Base-by-base conservation (phyloP, 1,284 basidiomycete species). In the Leccinum proliferum region DNA sequence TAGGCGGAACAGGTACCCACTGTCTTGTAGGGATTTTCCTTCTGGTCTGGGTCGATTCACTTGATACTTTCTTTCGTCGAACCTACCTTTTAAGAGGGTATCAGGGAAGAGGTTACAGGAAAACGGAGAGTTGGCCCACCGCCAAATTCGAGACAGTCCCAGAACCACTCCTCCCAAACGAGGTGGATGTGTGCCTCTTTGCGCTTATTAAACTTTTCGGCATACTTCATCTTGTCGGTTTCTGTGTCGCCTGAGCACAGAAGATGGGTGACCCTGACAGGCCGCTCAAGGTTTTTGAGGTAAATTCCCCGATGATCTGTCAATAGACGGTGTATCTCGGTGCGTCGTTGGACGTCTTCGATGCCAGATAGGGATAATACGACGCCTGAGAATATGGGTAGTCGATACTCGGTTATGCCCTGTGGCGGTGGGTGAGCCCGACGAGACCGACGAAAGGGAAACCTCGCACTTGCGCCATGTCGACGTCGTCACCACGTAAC, bases 91-190 rank as follows among this genome's bases (percentile, higher is more conserved):
- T 46, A 12, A 39, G 55, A 56, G 39, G 39, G 67, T 14, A 53
- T 65, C 21, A 50, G 37, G 8, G 21, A n/a, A 57, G 4, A 12
- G 25, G 32, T 46, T 55, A 8, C 1, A 5, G 18, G 25, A 46
- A 39, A 53, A 64, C 15, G 8, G 41, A 60, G 25, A 60, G 3
- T 32, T 32, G 2, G 9, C 77, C 58, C 62, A 81, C 89, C 91
- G 62, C 85, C 84, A 66, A 84, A 88, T 57, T 85, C 80, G 10
- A 91, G 65, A 39, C 81, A 92, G 67, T 93, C 92, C 87, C 88
- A 90, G 65, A 94, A 89, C 91, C 91, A 94, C 64, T 92, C 90
- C 66, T 91, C 89, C 87, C 91, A 93, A 2, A 94, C 84, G 3
- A 92, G 76, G 58, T 82, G 79, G 43, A 93, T 88, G 55, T 82